phyloP scores from a whole-genome alignment of 306 rosid species.

The Cicer yamashitae region DNA sequence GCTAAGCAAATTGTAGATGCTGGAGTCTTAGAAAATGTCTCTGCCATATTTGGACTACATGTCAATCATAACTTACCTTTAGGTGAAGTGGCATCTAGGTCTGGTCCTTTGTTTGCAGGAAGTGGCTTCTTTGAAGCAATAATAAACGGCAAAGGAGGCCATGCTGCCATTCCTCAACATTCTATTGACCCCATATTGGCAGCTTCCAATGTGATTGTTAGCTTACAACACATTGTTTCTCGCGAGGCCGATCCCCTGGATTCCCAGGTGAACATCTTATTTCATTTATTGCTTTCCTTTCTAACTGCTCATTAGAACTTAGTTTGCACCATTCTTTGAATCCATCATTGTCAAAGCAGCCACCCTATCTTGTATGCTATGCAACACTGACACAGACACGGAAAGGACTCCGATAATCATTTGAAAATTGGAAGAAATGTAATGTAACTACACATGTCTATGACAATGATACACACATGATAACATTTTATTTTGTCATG shows the following conservation, averaged over 20 bases:
- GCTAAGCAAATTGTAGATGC: conserved; percentile 73
- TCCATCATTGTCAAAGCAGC: not conserved
- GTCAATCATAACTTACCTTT: conserved; percentile 40
- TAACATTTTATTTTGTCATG: too few relatives aligned
- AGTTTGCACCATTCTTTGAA: not conserved
- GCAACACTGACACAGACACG: too few relatives aligned
- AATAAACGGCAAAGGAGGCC: conserved; percentile 89
- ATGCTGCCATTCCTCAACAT: conserved; percentile 88
- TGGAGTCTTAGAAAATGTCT: conserved; percentile 64
- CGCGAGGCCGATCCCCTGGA: conserved; percentile 88
- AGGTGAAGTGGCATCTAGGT: conserved; percentile 65
- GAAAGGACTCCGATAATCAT: too few relatives aligned
- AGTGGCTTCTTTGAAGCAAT: conserved; percentile 79
- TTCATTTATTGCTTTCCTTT: conserved; percentile 22
- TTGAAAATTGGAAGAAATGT: too few relatives aligned
- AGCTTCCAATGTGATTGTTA: conserved; percentile 76
- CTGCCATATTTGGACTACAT: conserved; percentile 83
- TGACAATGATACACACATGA: too few relatives aligned
- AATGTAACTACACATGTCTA: too few relatives aligned
- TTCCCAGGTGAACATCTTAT: conserved; percentile 65
- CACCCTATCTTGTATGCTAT: too few relatives aligned
- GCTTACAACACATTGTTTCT: conserved; percentile 87
- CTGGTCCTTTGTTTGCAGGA: conserved; percentile 78
- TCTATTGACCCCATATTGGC: conserved; percentile 87
- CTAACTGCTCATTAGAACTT: not conserved